Conservation (phyloP, 768 basidiomycete species). For the Infundibulicybe gibba region DNA sequence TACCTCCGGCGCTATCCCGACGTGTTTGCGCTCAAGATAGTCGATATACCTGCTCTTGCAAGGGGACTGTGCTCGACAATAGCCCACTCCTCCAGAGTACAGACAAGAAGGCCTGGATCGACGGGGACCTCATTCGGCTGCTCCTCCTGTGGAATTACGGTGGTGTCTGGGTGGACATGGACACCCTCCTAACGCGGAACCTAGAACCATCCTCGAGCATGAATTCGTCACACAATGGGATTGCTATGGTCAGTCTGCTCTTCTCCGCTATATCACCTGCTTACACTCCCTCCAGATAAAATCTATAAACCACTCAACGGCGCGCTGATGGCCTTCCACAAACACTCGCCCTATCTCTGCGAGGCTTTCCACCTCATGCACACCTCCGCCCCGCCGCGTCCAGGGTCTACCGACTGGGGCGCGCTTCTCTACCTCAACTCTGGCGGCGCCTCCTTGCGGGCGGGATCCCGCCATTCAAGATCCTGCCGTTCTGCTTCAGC, state of each 20-base stretch:
- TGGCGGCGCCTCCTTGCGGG: slow-evolving; percentile 79
- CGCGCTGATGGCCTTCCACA: slow-evolving; percentile 89
- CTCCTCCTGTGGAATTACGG: slow-evolving; percentile 87
- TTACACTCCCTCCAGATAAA: slow-evolving; percentile 27
- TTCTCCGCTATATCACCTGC: background rate
- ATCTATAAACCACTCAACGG: slow-evolving; percentile 73
- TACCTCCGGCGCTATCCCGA: slow-evolving; percentile 66
- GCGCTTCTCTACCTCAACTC: slow-evolving; percentile 87
- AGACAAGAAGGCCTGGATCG: slow-evolving; percentile 89
- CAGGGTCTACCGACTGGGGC: slow-evolving; percentile 92
- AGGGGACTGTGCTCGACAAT: slow-evolving; percentile 74
- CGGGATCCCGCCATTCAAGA: slow-evolving; percentile 78
- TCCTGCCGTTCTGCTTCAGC: slow-evolving; percentile 94
- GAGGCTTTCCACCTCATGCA: slow-evolving; percentile 94
- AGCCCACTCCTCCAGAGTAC: slow-evolving; percentile 52
- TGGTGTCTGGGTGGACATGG: slow-evolving; percentile 98
- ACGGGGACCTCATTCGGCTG: slow-evolving; percentile 89
- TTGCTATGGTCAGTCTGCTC: slow-evolving; percentile 75
- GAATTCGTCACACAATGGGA: slow-evolving; percentile 99
- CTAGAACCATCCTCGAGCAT: slow-evolving; percentile 83
- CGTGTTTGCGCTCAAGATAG: slow-evolving; percentile 65
- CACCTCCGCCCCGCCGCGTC: slow-evolving; percentile 63
- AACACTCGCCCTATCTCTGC: slow-evolving; percentile 93
- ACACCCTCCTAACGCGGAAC: slow-evolving; percentile 87
- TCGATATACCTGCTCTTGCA: slow-evolving; percentile 66